Base-by-base conservation (phyloP, 257 asterid genomes). In the Solanum paucissectum region DNA sequence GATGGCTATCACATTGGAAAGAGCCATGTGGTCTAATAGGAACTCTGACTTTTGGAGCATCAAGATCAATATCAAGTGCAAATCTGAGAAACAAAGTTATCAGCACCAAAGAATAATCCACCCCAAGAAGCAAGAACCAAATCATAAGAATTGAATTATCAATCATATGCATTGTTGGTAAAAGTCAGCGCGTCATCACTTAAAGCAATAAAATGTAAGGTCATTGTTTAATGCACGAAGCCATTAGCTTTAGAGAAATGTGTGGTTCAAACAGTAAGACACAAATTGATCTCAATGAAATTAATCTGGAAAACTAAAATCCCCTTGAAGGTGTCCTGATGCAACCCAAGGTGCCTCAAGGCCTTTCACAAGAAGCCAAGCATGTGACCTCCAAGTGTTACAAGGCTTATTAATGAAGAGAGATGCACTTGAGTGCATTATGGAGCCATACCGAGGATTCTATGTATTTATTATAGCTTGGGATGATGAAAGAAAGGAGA, bases 21-120 rank as follows among this genome's bases (percentile, higher is more conserved):
- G 95, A 91, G 83, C 89, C 89, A 81, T 89, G 83, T 84, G 94
- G 92, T 89, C 94, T 92, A 73, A 97, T 91, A 88, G 99, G 99
- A 90, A 97, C 94, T 89, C 96, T 95, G 86, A 97, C 99, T 94
- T 96, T 97, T 85, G 99, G 99, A 90, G 99, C 99, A 87, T 96
- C 99, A 84, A 97, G 98, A 89, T 97, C 99, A 91, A 97, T 97
- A 92, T 97, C 99, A 88, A 97, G 98, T 89, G 99, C 97, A 92
- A 97, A 97, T 91, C 99, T 97, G 90, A 69, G 49, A 86, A 74
- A 75, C 25, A 60, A 84, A 84, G 64, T 74, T 32, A 84, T 40
- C 21, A 34, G 71, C 38, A 89, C 36, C 83, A 83, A 60, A 62
- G 75, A 68, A 55, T 27, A 42, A 6, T 21, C 75, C 85, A 76